A percentile compares a stretch with the other conserved stretches of the same genome.
Evolutionary conservation across 805 yeast species (phyloP).

Genomic region (Tetrapisispora iriomotensis): DNA sequence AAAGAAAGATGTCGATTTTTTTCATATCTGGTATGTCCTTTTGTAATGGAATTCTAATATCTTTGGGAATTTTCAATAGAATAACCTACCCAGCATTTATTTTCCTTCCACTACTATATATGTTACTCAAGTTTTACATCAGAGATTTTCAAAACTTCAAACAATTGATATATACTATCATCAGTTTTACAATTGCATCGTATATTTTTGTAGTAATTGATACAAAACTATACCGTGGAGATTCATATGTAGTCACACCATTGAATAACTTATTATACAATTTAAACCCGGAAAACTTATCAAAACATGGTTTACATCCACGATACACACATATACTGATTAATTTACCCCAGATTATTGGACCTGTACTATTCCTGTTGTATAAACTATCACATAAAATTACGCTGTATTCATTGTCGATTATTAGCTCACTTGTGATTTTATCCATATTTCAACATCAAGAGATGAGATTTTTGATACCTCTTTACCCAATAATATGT

Average conservation of each 20-base stretch:
- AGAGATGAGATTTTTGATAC: slow-evolving; percentile 79
- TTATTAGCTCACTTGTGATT: slow-evolving; percentile 49
- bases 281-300: slow-evolving; percentile 44
- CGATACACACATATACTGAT: slow-evolving; percentile 61
- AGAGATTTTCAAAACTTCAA: slow-evolving; percentile 21
- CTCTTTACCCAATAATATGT: slow-evolving; percentile 62
- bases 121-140: slow-evolving; percentile 35
- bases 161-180: slow-evolving; percentile 23
- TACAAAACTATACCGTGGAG: slow-evolving; percentile 34
- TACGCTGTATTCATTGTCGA: slow-evolving; percentile 45
- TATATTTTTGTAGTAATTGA: slow-evolving; percentile 41
- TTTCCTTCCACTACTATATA: slow-evolving; percentile 45
- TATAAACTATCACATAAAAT: slow-evolving; percentile 7
- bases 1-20: background rate
- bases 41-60: slow-evolving; percentile 38
- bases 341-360: slow-evolving; percentile 72
- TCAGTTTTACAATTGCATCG: slow-evolving; percentile 32
- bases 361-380: slow-evolving; percentile 54
- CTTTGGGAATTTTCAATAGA: slow-evolving; percentile 75
- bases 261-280: slow-evolving; percentile 71
- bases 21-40: slow-evolving; percentile 11
- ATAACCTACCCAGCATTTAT: slow-evolving; percentile 75
- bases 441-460: slow-evolving; percentile 83
- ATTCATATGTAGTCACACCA: slow-evolving; percentile 48
- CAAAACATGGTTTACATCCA: slow-evolving; percentile 77